Evolutionary conservation across 73 alveolate species (phyloP).

Genomic region (Paramecium octaurelia): DNA sequence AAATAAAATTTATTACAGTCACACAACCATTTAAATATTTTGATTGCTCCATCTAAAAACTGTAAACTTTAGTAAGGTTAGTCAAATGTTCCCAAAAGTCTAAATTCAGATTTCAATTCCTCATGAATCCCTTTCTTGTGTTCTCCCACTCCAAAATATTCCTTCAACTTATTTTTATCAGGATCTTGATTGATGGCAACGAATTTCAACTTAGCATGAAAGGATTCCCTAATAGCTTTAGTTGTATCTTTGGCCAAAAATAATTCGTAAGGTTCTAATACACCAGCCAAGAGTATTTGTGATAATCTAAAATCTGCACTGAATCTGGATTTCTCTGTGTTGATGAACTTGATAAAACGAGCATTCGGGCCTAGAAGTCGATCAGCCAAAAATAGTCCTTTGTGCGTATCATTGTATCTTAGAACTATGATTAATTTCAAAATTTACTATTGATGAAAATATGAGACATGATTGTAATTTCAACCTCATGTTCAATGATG

Average conservation of each 20-base stretch:
- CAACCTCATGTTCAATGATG: slow-evolving; percentile 9
- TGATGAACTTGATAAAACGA: not conserved
- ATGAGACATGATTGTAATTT: slow-evolving; percentile 6
- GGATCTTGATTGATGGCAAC: slow-evolving; percentile 22
- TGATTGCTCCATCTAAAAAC: slow-evolving; percentile 44
- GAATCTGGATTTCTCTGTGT: not conserved
- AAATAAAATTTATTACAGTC: slow-evolving; percentile 22
- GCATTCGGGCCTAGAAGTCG: slow-evolving; percentile 15
- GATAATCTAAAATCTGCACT: not conserved
- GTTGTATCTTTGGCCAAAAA: slow-evolving; percentile 48
- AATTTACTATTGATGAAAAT: slow-evolving; percentile 5
- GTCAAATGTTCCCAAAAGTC: not conserved
- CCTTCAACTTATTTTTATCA: slow-evolving; percentile 37
- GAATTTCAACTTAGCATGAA: not conserved
- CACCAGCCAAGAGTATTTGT: not conserved
- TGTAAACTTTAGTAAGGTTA: not conserved
- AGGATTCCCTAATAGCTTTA: slow-evolving; percentile 16
- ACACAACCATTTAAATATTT: slow-evolving; percentile 40
- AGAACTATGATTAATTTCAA: not conserved
- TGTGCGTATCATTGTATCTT: not conserved
- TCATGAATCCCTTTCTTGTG: slow-evolving; percentile 47
- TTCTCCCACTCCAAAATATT: slow-evolving; percentile 50
- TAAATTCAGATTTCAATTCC: slow-evolving; percentile 15
- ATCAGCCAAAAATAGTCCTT: slow-evolving; percentile 4
- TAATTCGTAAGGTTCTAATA: slow-evolving; percentile 39